Evolutionary conservation across 192 early-diverging fungal genomes (phyloP).

Genomic region (Helicostylum pulchrum): DNA sequence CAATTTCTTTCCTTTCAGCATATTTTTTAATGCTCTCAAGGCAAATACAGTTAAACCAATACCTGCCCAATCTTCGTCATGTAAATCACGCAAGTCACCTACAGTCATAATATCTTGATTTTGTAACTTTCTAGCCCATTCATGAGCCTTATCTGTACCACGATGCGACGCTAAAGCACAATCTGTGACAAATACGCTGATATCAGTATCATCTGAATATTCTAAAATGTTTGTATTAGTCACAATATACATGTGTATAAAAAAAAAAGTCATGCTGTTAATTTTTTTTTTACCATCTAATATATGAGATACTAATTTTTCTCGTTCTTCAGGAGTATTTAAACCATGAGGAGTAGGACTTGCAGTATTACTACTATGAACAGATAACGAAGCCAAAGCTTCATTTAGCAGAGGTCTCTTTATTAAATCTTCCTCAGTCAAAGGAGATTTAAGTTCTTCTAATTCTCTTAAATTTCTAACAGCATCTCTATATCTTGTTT

Average conservation of each 20-base stretch:
- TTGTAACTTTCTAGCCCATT: conserved; percentile 71
- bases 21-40: conserved; percentile 49
- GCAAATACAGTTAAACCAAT: conserved; percentile 60
- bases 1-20: conserved; percentile 46
- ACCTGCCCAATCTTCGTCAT: conserved; percentile 73
- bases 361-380: background rate
- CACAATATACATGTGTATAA: background rate
- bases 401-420: background rate
- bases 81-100: conserved; percentile 68
- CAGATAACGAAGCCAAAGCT: background rate
- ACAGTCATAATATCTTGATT: conserved; percentile 79
- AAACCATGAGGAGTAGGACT: background rate
- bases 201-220: conserved; percentile 54
- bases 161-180: conserved; percentile 62
- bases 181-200: conserved; percentile 69
- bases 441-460: background rate
- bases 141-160: conserved; percentile 65
- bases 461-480: conserved; percentile 23
- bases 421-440: background rate
- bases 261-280: background rate
- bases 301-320: conserved; percentile 31
- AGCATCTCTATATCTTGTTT: conserved; percentile 25
- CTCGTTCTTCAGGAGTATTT: conserved; percentile 9
- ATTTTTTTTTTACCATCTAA: conserved; percentile 27
- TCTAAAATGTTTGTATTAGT: conserved; percentile 7